These are phyloP conservation scores for Brachypodium distachyon DNA, from an alignment of 202 grass and related monocot species.

Conservation along the genomic window DNA sequence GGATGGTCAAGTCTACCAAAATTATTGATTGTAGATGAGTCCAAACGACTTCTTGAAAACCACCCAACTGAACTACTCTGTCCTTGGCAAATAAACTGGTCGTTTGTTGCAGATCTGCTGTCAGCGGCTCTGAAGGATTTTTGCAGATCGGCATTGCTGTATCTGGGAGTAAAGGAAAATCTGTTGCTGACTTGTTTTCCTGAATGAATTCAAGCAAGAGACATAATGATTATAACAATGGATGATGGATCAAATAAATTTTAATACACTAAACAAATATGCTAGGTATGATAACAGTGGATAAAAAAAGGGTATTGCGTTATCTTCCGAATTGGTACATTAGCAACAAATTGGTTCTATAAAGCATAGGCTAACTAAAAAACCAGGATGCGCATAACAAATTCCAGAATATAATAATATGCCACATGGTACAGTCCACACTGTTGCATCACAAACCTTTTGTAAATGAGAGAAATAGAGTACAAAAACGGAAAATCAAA, in stretches of 20 bases:
- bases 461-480: background rate
- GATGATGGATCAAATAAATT: conserved; percentile 2
- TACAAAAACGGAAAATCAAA: background rate
- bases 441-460: background rate
- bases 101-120: conserved; percentile 12
- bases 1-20: conserved; percentile 20
- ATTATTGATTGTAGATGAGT: conserved; percentile 23
- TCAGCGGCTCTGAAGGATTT: conserved; percentile 24
- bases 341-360: background rate
- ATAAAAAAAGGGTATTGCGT: too few relatives aligned
- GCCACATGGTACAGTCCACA: background rate
- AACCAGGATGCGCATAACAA: background rate
- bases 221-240: background rate
- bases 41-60: conserved; percentile 27
- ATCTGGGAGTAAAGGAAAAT: conserved; percentile 28
- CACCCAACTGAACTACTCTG: conserved; percentile 36
- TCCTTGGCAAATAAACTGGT: conserved; percentile 23
- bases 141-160: background rate
- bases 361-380: background rate
- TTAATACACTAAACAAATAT: conserved; percentile 8
- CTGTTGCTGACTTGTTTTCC: conserved; percentile 30
- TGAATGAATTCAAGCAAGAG: conserved; percentile 19
- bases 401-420: background rate
- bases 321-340: too few relatives aligned
- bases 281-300: background rate